Conservation (phyloP, 495 filamentous ascomycete species). For the Hypoxylon subgilvum region DNA sequence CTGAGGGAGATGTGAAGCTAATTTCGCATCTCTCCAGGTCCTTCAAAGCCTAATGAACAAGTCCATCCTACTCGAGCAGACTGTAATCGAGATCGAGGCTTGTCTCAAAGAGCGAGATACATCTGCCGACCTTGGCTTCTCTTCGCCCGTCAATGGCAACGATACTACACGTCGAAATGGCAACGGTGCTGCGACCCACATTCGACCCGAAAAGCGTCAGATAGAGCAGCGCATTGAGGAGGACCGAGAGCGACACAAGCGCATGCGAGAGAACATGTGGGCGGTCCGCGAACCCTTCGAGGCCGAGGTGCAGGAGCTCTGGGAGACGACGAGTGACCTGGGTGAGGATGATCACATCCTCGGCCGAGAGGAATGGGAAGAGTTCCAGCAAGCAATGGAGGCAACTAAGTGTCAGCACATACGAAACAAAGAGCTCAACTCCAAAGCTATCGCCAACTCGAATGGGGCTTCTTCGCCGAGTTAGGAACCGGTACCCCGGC, state of each 20-base stretch:
- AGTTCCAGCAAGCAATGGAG: conserved; percentile 48
- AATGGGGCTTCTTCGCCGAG: conserved; percentile 26
- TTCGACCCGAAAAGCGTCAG: conserved; percentile 77
- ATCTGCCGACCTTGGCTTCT: conserved; percentile 45
- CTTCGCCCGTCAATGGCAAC: conserved; percentile 47
- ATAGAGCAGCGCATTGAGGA: conserved; percentile 97
- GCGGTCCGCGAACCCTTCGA: conserved; percentile 71
- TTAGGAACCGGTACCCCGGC: conserved; percentile 19
- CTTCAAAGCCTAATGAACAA: conserved; percentile 72
- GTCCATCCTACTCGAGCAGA: conserved; percentile 67
- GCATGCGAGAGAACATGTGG: conserved; percentile 88
- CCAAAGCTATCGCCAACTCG: neutral
- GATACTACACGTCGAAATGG: conserved; percentile 40
- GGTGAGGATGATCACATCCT: conserved; percentile 81
- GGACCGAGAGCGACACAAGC: conserved; percentile 92
- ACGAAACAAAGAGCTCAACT: neutral
- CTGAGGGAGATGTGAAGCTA: neutral
- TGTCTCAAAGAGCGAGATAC: conserved; percentile 76
- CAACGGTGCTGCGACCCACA: conserved; percentile 40
- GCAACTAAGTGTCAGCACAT: conserved; percentile 19
- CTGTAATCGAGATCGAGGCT: conserved; percentile 77
- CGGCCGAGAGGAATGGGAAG: conserved; percentile 73
- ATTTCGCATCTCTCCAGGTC: conserved; percentile 54
- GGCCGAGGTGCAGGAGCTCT: conserved; percentile 67
- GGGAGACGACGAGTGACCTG: conserved; percentile 80